Evolutionary conservation across 2,329 filamentous ascomycete genomes (phyloP), one percentile per base, ranked within the genome.

Genomic region (Chrysoporthe austroafricana): DNA sequence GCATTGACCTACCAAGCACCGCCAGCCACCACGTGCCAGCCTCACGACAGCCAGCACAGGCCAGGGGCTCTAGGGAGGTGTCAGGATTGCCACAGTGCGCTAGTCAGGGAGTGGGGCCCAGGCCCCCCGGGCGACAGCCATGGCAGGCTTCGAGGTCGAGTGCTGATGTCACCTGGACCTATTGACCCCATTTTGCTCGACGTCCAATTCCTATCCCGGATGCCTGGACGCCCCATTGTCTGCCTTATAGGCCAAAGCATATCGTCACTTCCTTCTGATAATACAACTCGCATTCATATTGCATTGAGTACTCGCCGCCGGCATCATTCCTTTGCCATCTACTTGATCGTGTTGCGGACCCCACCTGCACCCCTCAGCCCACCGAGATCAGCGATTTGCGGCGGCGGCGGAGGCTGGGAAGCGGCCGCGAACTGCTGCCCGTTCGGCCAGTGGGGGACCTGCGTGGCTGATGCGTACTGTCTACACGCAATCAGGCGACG

Each of bases 111-210:
- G n/a, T 21, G 21, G 48, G 48, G n/a, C 26, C 11, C 48, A 16
- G 18, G 11, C 48, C 48, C 21, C 21, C 21, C 21, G 32, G 26
- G 26, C 50, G 4, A 26, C 50, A 54, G 21, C 50, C 50, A 32
- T 54, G 50, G 13, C 32, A 54, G 26, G 14, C 4, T 4, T 54
- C 50, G 13, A 34, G 11, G 21, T 11, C 26, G 50, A 34, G 50
- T 54, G 50, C 26, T 54, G 50, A 54, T 54, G 50, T 54, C 50
- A 54, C 50, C 26, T 52, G 48, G 48, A 13, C 21, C 46, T 50
- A 7, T 7, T 34, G 26, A 34, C 50, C 50, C 50, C 50, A 32
- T 54, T 16, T 34, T 54, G 14, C 13, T 32, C 26, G 13, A 32
- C 50, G 26, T 7, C 32, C 21, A 11, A 54, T 54, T 13, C 32